Evolutionary conservation across 2,329 filamentous ascomycete species (phyloP).

Genomic region (Beauveria varroae): DNA sequence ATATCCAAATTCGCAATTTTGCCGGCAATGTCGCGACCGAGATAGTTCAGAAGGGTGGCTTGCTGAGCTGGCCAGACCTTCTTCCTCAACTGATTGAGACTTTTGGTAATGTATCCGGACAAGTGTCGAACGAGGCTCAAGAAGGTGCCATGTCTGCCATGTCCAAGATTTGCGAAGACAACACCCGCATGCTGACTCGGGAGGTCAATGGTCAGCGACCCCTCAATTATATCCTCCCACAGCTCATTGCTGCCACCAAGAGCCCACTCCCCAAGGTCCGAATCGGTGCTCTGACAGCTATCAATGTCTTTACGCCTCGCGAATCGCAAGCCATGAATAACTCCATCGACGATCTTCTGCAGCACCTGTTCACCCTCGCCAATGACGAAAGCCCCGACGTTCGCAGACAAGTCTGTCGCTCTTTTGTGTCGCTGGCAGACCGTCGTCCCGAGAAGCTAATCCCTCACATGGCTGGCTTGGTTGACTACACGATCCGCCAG

Average conservation of each 20-base stretch:
- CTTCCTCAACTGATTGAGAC: constrained; percentile 75
- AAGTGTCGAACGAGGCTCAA: constrained; percentile 63
- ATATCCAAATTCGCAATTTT: constrained; percentile 76
- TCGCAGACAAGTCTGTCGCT: constrained; percentile 83
- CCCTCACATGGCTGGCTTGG: constrained; percentile 78
- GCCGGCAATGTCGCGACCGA: constrained; percentile 93
- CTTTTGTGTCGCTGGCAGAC: constrained; percentile 88
- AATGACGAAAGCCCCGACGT: constrained; percentile 74
- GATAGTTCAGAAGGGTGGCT: constrained; percentile 72
- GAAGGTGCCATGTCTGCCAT: constrained; percentile 92
- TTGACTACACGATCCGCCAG: constrained; percentile 88
- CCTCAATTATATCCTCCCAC: constrained; percentile 80
- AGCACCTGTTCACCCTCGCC: constrained; percentile 75
- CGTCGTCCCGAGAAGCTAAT: constrained; percentile 82
- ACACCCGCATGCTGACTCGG: constrained; percentile 74
- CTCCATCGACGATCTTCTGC: constrained; percentile 72
- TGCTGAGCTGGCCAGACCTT: constrained; percentile 86
- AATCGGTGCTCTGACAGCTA: constrained; percentile 68
- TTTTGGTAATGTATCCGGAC: constrained; percentile 64
- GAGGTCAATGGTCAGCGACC: constrained; percentile 86
- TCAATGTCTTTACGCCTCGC: constrained; percentile 86
- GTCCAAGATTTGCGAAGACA: constrained; percentile 95
- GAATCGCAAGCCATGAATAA: constrained; percentile 76
- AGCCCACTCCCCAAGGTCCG: constrained; percentile 71
- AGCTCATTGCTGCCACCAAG: constrained; percentile 79